Percentiles rank a stretch among this genome's conserved stretches.
These are phyloP conservation scores for Colletotrichum camelliae DNA, from an alignment of 2,329 filamentous ascomycete species.

Conservation along the genomic window DNA sequence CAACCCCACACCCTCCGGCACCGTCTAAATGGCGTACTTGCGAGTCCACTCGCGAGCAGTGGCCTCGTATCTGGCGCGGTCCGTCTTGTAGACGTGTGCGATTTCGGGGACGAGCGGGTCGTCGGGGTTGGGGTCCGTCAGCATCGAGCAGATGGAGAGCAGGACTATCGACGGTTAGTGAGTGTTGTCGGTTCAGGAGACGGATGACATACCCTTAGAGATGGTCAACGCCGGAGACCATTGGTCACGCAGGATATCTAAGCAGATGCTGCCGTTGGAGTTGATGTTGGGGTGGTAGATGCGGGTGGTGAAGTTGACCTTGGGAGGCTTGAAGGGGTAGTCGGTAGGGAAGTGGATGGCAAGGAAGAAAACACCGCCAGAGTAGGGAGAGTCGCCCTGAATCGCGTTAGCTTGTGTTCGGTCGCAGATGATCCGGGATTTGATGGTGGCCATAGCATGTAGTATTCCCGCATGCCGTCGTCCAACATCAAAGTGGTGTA, in stretches of 20 bases:
- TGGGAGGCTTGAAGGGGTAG: slow-evolving; percentile 99
- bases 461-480: not conserved
- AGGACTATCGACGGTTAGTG: slow-evolving; percentile 66
- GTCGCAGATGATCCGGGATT: not conserved
- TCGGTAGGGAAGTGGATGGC: slow-evolving; percentile 99
- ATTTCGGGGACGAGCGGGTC: slow-evolving; percentile 99
- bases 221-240: slow-evolving; percentile 99
- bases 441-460: not conserved
- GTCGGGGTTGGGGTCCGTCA: slow-evolving; percentile 99
- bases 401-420: not conserved
- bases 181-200: not conserved
- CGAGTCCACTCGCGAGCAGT: slow-evolving; percentile 98
- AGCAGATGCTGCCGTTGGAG: slow-evolving; percentile 98
- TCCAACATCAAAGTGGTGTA: slow-evolving; percentile 29
- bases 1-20: slow-evolving; percentile 19
- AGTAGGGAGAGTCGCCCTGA: slow-evolving; percentile 94
- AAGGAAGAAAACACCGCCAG: slow-evolving; percentile 98
- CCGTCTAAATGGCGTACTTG: slow-evolving; percentile 89
- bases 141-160: slow-evolving; percentile 99
- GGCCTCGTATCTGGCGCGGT: slow-evolving; percentile 92
- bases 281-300: slow-evolving; percentile 99
- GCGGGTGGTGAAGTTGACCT: slow-evolving; percentile 99
- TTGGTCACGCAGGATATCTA: slow-evolving; percentile 98
- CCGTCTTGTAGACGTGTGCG: slow-evolving; percentile 99
- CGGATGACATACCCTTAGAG: slow-evolving; percentile 78